These are phyloP conservation scores for Phytophthora sp. DNA, from an alignment of 352 stramenopile species.

Conservation along the genomic window DNA sequence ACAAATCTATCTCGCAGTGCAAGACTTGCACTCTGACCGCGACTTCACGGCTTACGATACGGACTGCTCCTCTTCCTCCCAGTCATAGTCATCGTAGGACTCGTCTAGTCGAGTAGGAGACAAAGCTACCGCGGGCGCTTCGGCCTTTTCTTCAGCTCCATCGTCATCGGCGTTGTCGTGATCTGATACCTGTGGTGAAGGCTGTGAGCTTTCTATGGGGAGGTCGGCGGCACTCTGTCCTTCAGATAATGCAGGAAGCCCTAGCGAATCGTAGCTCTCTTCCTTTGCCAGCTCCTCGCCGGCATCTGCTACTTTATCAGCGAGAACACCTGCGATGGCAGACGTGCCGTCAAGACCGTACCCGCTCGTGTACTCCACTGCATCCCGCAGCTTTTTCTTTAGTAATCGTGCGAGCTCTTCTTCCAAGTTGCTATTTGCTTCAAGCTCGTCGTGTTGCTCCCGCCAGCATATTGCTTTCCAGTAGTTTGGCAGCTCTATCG, in stretches of 20 bases:
- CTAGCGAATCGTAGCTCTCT: constrained; percentile 74
- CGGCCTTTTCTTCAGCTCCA: background rate
- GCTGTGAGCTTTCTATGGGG: background rate
- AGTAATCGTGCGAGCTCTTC: constrained; percentile 48
- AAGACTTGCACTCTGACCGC: too few relatives aligned
- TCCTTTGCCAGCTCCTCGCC: constrained; percentile 26
- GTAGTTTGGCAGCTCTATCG: constrained; percentile 74
- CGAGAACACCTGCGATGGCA: constrained; percentile 24
- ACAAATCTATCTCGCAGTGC: background rate
- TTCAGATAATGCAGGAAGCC: constrained; percentile 49
- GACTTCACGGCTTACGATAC: constrained; percentile 17
- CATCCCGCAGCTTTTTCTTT: constrained; percentile 54
- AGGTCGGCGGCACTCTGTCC: constrained; percentile 11
- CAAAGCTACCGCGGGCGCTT: background rate
- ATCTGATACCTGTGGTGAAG: background rate
- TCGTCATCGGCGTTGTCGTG: constrained; percentile 3
- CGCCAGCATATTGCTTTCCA: constrained; percentile 75
- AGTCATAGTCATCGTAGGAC: constrained; percentile 67
- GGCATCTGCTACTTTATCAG: constrained; percentile 5
- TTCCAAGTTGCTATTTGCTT: constrained; percentile 39
- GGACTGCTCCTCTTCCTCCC: constrained; percentile 63
- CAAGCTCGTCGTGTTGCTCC: constrained; percentile 33
- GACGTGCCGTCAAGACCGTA: constrained; percentile 70
- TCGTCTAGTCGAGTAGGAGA: constrained; percentile 40
- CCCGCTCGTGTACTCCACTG: constrained; percentile 66